phyloP scores from a whole-genome alignment of 108 stramenopile genomes.

The Heterococcus sp. region DNA sequence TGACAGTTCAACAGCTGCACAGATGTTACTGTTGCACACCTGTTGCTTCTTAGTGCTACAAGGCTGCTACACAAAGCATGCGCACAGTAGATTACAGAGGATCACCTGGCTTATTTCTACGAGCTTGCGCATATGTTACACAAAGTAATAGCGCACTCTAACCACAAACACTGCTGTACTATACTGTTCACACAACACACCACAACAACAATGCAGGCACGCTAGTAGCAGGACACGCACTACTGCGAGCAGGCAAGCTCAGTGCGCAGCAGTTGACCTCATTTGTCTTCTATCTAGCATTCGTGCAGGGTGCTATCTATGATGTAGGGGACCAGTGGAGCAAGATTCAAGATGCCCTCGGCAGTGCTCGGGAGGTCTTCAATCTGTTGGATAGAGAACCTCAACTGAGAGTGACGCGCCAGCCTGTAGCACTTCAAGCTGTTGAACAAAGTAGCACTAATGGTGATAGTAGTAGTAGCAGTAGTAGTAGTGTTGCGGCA shows the following conservation, averaged over 20 bases:
- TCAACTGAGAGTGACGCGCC: slow-evolving; percentile 3
- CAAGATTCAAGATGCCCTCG: slow-evolving; percentile 6
- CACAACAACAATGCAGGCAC: background rate
- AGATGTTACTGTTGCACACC: background rate
- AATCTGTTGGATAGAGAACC: background rate
- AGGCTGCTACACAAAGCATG: no score
- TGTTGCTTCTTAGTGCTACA: no score
- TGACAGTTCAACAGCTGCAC: background rate
- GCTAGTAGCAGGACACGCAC: background rate
- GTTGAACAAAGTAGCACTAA: no score
- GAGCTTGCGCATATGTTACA: no score
- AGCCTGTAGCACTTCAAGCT: no score
- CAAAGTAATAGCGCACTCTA: no score
- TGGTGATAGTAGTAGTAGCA: background rate
- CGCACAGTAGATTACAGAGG: no score
- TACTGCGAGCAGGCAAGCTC: background rate
- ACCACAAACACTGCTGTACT: no score
- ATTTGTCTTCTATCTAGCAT: slow-evolving; percentile 38
- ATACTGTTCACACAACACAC: no score
- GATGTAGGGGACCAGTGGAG: slow-evolving; percentile 40
- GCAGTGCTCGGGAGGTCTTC: background rate
- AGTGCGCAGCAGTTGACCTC: slow-evolving; percentile 13
- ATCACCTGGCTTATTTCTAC: no score
- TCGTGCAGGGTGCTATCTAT: slow-evolving; percentile 20
- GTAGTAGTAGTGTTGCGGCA: no score